Base-by-base conservation (phyloP, 2,329 filamentous ascomycete genomes). In the Calycina herbarum region DNA sequence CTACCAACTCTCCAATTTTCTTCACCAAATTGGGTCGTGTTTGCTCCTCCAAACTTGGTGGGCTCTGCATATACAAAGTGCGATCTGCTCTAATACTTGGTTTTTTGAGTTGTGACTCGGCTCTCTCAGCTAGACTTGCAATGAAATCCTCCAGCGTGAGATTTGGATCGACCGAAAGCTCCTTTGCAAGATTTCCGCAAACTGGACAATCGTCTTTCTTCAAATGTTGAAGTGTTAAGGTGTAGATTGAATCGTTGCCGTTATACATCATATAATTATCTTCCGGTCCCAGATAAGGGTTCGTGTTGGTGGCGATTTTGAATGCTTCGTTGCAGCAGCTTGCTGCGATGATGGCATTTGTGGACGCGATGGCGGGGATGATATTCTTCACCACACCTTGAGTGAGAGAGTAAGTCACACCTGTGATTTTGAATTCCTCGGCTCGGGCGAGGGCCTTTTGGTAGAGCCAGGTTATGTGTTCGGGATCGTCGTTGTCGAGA, bases 191-290 rank as follows among this genome's bases (percentile, higher is more conserved):
- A 62, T 92, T 91, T 20, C 94, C 94, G 75, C 95, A 99, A 6
- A 98, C 95, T 2, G 95, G 93, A 70, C 95, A 99, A 78, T 98
- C 95, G 17, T 90, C 85, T 78, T 97, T 98, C 81, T 91, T 92
- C 79, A 97, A 90, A 74, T 97, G 93, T 74, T 93, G 89, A 77
- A 98, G 99, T 0, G 95, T 99, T 78, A 97, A 97, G 0, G 95
- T 99, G 81, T 99, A 99, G 70, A 99, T 90, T 70, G 91, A 86
- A 74, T 96, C 94, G 74, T 98, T 94, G 58, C 96, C 95, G 13
- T 93, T 97, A 78, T 99, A 99, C 92, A 97, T 97, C 94, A 98
- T 98, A 80, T 99, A 99, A 77, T 97, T 96, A 64, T 90, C 90
- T 57, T 90, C 88, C 69, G 87, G 83, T 13, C 90, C 91, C 17